Evolutionary conservation across 2,329 filamentous ascomycete genomes (phyloP).

Genomic region (Ophiosphaerella korrae): DNA sequence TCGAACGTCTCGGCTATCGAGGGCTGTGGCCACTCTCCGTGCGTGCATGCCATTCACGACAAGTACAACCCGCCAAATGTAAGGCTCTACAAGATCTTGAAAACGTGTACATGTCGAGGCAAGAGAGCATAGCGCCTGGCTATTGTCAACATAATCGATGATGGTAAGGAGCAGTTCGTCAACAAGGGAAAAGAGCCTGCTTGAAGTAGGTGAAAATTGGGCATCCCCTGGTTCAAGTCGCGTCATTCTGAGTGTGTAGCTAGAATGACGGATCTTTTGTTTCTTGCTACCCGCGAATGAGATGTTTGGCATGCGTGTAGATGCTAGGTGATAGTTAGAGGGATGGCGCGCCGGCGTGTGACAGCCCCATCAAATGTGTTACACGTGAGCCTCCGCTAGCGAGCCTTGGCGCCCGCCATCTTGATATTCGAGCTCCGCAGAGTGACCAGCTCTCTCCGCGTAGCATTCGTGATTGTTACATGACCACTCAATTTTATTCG

Average conservation of each 20-base stretch:
- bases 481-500: too few species aligned
- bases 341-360: neutral
- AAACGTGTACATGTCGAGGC: conserved; percentile 37
- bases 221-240: conserved; percentile 19
- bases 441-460: too few species aligned
- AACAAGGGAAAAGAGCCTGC: conserved; percentile 33
- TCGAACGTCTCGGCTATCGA: conserved; percentile 30
- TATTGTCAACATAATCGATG: conserved; percentile 37
- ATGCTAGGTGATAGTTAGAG: conserved; percentile 4
- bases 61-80: conserved; percentile 38
- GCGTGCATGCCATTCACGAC: conserved; percentile 36
- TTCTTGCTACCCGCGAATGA: conserved; percentile 32
- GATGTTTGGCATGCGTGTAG: conserved; percentile 23
- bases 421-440: too few species aligned
- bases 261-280: conserved; percentile 35
- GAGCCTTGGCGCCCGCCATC: too few species aligned
- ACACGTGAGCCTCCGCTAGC: too few species aligned
- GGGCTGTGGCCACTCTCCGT: conserved; percentile 22
- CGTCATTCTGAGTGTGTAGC: conserved; percentile 27
- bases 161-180: conserved; percentile 44
- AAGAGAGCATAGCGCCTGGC: conserved; percentile 31
- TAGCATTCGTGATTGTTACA: too few species aligned
- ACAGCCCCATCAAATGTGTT: neutral
- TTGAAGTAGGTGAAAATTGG: conserved; percentile 18
- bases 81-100: conserved; percentile 40